Evolutionary conservation across 2,329 filamentous ascomycete species (phyloP), one percentile per base, ranked within the genome.

Genomic region (Fusarium sp.): DNA sequence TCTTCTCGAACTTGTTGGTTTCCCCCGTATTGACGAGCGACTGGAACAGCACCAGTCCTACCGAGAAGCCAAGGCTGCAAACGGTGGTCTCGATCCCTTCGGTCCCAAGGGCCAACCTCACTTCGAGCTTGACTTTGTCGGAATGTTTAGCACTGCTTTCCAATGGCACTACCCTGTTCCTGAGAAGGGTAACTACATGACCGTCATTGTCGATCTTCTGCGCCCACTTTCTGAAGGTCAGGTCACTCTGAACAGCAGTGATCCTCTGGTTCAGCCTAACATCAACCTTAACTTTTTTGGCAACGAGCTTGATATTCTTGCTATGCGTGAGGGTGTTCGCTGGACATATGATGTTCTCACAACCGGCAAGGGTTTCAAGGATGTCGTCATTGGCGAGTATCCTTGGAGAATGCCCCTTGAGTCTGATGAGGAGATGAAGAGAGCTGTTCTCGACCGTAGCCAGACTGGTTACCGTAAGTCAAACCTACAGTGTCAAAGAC

Each of bases 51-150:
- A 82, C 58, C 77, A 80, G 2, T 80, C 82, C 45, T 91, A 90
- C 69, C 76, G 77, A 11, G 69, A 77, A 48, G 76, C 77, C 24
- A 83, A 84, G 66, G 76, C 76, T 16, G 79, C 77, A 22, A 84
- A 84, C 66, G 82, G 80, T 13, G 81, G 80, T 0, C 70, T 77
- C 0, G 87, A 89, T 58, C 87, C 87, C 4, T 89, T 89, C 71
- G 83, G 83, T 3, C 87, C 87, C 0, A 80, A 78, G 6, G 87
- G 86, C 9, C 86, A 89, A 75, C 87, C 87, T 27, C 87, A 89
- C 68, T 89, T 89, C 68, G 87, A 89, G 77, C 82, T 89, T 34
- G 88, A 90, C 77, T 90, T 90, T 71, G 84, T 91, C 13, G 80
- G 82, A 55, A 84, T 90, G 81, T 90, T 90, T 74, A 70, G 79